A percentile compares a stretch with the other conserved stretches of the same genome.
phyloP scores from a whole-genome alignment of 2,329 filamentous ascomycete genomes.

The Xylariaceae sp. region DNA sequence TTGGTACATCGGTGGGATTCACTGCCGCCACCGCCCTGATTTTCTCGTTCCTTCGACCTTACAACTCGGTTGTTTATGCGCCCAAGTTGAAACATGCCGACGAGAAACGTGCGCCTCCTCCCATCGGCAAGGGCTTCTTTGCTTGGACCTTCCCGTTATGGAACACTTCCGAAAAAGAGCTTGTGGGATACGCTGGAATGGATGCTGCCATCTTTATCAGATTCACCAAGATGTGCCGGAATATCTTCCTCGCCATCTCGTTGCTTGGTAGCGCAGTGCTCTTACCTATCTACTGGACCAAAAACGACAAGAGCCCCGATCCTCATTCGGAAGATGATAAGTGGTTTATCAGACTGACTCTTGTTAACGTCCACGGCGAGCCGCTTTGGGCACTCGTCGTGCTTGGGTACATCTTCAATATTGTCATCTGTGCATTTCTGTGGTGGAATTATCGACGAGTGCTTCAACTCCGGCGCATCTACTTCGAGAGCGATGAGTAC shows the following conservation, averaged over 20 bases:
- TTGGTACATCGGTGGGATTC: conserved; percentile 73
- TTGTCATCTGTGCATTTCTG: conserved; percentile 72
- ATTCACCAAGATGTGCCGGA: conserved; percentile 84
- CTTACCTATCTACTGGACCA: conserved; percentile 69
- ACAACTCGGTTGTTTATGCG: conserved; percentile 88
- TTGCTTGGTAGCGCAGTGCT: conserved; percentile 71
- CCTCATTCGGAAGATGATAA: conserved; percentile 25
- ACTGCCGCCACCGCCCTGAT: conserved; percentile 67
- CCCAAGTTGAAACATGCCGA: conserved; percentile 91
- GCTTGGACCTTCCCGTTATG: conserved; percentile 80
- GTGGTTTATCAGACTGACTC: conserved; percentile 57
- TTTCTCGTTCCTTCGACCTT: conserved; percentile 87
- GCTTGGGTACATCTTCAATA: conserved; percentile 61
- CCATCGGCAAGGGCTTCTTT: conserved; percentile 79
- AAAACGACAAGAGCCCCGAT: conserved; percentile 33
- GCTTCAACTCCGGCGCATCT: conserved; percentile 63
- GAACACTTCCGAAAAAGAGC: conserved; percentile 67
- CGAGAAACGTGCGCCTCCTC: conserved; percentile 79
- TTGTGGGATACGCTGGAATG: conserved; percentile 80
- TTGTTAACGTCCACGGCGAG: conserved; percentile 46
- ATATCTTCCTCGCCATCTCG: conserved; percentile 72
- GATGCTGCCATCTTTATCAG: conserved; percentile 89
- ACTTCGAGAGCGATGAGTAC: conserved; percentile 83
- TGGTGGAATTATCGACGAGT: conserved; percentile 88
- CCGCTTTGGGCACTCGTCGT: conserved; percentile 56